Conservation (phyloP, 352 stramenopile genomes). For the Phytopythium mirpurense region DNA sequence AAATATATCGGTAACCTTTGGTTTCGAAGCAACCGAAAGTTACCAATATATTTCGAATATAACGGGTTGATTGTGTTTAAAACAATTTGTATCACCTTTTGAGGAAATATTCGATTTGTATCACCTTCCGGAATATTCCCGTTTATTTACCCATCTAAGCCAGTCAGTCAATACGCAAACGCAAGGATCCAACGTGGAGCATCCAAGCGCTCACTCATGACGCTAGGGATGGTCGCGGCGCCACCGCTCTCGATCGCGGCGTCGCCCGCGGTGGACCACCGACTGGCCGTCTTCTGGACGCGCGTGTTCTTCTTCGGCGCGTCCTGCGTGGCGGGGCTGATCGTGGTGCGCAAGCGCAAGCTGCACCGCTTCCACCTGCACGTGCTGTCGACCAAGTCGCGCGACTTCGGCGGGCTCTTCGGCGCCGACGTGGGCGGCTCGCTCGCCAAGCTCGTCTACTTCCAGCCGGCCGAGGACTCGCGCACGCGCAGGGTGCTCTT, state of each 20-base stretch:
- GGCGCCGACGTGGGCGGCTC: slow-evolving; percentile 92
- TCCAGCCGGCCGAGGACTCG: slow-evolving; percentile 60
- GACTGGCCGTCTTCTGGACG: slow-evolving; percentile 56
- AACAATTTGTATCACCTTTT: too few species aligned
- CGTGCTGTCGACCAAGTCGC: slow-evolving; percentile 58
- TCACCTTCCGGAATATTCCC: too few species aligned
- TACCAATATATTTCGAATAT: too few species aligned
- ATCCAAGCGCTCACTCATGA: too few species aligned
- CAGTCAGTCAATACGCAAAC: too few species aligned
- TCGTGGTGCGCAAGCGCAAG: slow-evolving; percentile 64
- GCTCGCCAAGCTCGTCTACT: slow-evolving; percentile 92
- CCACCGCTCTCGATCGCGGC: background rate
- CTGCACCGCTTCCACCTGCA: slow-evolving; percentile 65
- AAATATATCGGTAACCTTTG: too few species aligned
- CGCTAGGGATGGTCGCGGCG: too few species aligned
- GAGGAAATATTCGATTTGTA: too few species aligned
- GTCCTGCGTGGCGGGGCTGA: slow-evolving; percentile 58
- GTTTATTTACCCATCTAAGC: too few species aligned
- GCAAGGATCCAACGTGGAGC: too few species aligned
- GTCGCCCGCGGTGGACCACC: slow-evolving; percentile 9
- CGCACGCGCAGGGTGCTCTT: slow-evolving; percentile 15
- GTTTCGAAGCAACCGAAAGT: too few species aligned
- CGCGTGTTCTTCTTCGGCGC: slow-evolving; percentile 67
- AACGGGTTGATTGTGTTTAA: too few species aligned
- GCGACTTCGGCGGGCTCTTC: slow-evolving; percentile 75